Base-by-base conservation (phyloP, 2,329 filamentous ascomycete species). In the Graphiopsis chlorocephala region DNA sequence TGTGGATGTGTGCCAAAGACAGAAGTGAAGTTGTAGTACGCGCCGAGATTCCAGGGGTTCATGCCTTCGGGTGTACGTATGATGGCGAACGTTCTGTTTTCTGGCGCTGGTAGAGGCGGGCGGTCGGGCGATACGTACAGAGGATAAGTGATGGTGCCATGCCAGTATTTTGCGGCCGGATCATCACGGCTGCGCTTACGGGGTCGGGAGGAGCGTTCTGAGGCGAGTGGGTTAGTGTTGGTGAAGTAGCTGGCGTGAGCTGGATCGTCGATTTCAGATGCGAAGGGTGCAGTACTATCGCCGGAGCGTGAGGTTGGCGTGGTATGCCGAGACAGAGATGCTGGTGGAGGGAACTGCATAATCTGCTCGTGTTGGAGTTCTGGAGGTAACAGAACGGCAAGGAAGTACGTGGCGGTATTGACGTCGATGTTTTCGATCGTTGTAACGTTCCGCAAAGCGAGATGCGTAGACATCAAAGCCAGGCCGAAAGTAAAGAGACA, bases 1-100 rank as follows among this genome's bases (percentile, higher is more conserved):
- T 89, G 66, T 2, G 88, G 68, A 23, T 79, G 85, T 55, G 84
- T 78, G 0, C 94, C 94, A 88, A 99, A 92, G 26, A 97, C 86
- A 15, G 89, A 85, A 68, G 87, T 86, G 79, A 93, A 89, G 73
- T 98, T 98, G 29, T 82, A 78, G 67, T 85, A 82, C 31, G 76
- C 80, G 1, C 90, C 91, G 0, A 95, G 80, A 71, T 96, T 86
- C 88, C 92, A 99, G 0, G 92, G 92, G 70, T 97, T 97, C 70
- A 95, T 89, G 11, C 91, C 89, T 0, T 86, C 84, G 3, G 86
- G 81, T 0, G 90, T 91, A 66, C 86, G 84, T 1, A 97, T 81
- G 47, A 98, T 89, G 14, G 91, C 92, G 74, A 96, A 98, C 12
- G 86, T 90, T 29, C 88, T 85, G 20, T 29, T 25, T 45, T 53